Conservation (phyloP, 495 filamentous ascomycete species). For the Talaromyces stipitatus region DNA sequence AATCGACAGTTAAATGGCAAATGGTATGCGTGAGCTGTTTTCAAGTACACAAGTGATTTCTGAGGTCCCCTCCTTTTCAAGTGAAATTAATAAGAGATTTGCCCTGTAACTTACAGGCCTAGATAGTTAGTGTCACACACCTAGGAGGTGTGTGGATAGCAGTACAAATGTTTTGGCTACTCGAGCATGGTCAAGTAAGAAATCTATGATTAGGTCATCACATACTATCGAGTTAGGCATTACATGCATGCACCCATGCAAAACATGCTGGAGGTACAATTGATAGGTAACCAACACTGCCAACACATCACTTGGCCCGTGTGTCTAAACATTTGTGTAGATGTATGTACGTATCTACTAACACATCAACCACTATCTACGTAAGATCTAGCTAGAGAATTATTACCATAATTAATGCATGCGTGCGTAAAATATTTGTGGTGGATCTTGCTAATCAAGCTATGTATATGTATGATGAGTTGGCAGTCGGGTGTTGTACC, state of each 20-base stretch:
- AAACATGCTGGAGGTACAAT: not conserved
- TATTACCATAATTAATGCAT: not conserved
- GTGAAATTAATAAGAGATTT: no score
- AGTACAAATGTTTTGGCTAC: no score
- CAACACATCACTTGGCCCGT: conserved; percentile 35
- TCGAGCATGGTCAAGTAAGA: no score
- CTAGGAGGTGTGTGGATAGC: no score
- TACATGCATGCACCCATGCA: not conserved
- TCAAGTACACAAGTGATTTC: no score
- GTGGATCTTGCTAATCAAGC: not conserved
- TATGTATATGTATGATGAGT: not conserved
- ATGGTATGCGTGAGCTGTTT: no score
- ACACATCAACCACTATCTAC: not conserved
- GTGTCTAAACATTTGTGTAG: conserved; percentile 6
- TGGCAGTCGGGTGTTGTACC: not conserved
- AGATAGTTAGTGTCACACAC: no score
- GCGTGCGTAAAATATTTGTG: not conserved
- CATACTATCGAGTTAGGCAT: not conserved
- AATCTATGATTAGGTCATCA: no score
- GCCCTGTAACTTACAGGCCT: no score
- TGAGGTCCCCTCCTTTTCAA: no score
- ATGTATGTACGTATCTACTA: not conserved
- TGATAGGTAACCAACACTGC: conserved; percentile 20
- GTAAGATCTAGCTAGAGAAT: no score
- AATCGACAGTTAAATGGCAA: no score